Conservation (phyloP, 805 yeast genomes). For the Cyberlindnera euphorbiiphila region DNA sequence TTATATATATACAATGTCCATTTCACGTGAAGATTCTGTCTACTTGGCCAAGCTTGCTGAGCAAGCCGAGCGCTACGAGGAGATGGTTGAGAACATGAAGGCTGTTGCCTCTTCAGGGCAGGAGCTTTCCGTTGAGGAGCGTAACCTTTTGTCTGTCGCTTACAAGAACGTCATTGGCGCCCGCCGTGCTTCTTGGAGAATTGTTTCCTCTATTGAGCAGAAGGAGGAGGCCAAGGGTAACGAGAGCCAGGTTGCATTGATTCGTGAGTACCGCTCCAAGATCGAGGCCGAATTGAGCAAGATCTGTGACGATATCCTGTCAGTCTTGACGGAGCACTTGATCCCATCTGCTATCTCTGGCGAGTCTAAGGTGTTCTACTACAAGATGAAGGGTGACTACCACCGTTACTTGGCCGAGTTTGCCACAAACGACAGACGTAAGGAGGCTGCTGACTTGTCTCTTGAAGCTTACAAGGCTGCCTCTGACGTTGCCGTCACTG, state of each 20-base stretch:
- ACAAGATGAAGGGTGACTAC: constrained; percentile 99
- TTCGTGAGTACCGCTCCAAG: constrained; percentile 92
- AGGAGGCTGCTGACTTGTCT: constrained; percentile 87
- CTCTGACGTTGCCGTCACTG: constrained; percentile 94
- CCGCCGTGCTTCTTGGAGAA: constrained; percentile 99
- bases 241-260: constrained; percentile 82
- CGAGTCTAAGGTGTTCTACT: constrained; percentile 96
- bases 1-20: constrained; percentile 45
- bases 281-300: constrained; percentile 89
- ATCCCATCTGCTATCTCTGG: constrained; percentile 94
- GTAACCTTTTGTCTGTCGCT: constrained; percentile 94
- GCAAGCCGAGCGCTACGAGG: constrained; percentile 99
- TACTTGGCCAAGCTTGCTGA: constrained; percentile 97
- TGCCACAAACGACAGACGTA: constrained; percentile 86
- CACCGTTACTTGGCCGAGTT: constrained; percentile 99
- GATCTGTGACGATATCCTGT: constrained; percentile 90
- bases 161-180: constrained; percentile 98
- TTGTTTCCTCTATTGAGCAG: constrained; percentile 96
- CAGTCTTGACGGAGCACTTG: constrained; percentile 83
- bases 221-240: constrained; percentile 97
- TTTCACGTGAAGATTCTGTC: constrained; percentile 96
- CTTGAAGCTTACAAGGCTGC: constrained; percentile 94
- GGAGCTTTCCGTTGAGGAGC: constrained; percentile 95
- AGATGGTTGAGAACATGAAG: constrained; percentile 98
- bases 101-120: constrained; percentile 94